phyloP scores from a whole-genome alignment of 139 green algal species.

The Gonium pectorale region DNA sequence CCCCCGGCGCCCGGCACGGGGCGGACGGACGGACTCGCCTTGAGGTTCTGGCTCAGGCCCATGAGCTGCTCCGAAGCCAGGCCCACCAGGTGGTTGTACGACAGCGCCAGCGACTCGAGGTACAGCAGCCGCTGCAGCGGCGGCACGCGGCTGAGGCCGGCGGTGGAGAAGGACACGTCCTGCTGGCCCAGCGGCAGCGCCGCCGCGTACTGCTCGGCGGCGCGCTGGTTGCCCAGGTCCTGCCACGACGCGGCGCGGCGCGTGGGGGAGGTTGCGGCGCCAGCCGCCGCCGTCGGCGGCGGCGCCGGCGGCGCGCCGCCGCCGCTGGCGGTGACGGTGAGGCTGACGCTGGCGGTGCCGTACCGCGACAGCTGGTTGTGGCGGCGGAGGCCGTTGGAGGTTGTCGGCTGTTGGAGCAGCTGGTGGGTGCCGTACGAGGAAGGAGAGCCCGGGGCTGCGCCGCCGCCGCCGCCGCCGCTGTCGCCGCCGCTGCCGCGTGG shows the following conservation, averaged over 20 bases:
- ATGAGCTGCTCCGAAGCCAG: conserved; percentile 31
- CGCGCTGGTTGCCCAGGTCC: conserved; percentile 49
- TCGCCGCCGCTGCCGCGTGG: too few relatives aligned
- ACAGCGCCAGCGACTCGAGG: conserved; percentile 45
- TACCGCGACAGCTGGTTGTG: too few relatives aligned
- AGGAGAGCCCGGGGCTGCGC: too few relatives aligned
- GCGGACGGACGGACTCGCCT: too few relatives aligned
- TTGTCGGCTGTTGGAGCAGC: too few relatives aligned
- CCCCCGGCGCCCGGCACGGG: neutral
- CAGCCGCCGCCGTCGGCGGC: neutral
- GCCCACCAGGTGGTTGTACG: conserved; percentile 43
- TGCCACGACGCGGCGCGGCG: conserved; percentile 37
- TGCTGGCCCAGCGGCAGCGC: conserved; percentile 37
- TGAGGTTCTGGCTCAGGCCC: conserved; percentile 34
- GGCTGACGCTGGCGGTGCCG: too few relatives aligned
- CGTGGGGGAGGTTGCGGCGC: neutral
- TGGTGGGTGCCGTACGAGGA: too few relatives aligned
- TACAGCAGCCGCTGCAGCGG: conserved; percentile 44
- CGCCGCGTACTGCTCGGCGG: conserved; percentile 51
- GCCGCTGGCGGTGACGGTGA: neutral
- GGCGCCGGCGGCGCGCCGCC: neutral
- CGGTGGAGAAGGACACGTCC: conserved; percentile 52
- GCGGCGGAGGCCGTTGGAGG: neutral
- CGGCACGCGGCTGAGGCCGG: conserved; percentile 45
- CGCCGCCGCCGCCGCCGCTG: too few relatives aligned